phyloP scores from a whole-genome alignment of 2,329 filamentous ascomycete genomes.

The Rhinocladiella mackenziei region DNA sequence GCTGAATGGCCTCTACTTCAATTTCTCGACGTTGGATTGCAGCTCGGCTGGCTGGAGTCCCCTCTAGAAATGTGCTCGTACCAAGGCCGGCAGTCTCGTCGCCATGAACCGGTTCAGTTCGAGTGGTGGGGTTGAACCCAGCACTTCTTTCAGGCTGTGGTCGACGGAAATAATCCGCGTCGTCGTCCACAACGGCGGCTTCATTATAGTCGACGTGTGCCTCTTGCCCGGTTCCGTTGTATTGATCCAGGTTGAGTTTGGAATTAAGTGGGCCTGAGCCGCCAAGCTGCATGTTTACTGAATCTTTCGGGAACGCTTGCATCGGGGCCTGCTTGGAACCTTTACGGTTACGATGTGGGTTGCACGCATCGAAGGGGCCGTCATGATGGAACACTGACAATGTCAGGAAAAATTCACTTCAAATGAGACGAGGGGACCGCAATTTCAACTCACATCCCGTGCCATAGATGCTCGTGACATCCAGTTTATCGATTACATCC shows the following conservation, averaged over 20 bases:
- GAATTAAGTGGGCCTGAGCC: slow-evolving; percentile 79
- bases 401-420: slow-evolving; percentile 10
- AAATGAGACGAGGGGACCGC: not conserved
- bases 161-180: slow-evolving; percentile 36
- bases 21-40: slow-evolving; percentile 73
- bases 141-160: slow-evolving; percentile 37
- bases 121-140: slow-evolving; percentile 63
- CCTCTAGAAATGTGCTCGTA: slow-evolving; percentile 92
- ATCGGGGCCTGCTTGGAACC: slow-evolving; percentile 81
- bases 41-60: slow-evolving; percentile 76
- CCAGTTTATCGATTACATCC: slow-evolving; percentile 93
- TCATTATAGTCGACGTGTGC: slow-evolving; percentile 75
- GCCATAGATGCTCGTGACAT: slow-evolving; percentile 93
- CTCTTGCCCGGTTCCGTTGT: slow-evolving; percentile 81
- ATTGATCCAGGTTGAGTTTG: slow-evolving; percentile 77
- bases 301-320: slow-evolving; percentile 91
- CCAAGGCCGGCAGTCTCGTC: slow-evolving; percentile 79
- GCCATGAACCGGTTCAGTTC: slow-evolving; percentile 73
- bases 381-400: slow-evolving; percentile 88
- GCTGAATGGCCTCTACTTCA: slow-evolving; percentile 56
- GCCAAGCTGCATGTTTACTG: slow-evolving; percentile 85
- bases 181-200: slow-evolving; percentile 37
- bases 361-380: slow-evolving; percentile 93
- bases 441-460: slow-evolving; percentile 67
- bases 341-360: slow-evolving; percentile 86